Evolutionary conservation across 1,284 basidiomycete genomes (phyloP).

Genomic region (Blastosporella zonata): DNA sequence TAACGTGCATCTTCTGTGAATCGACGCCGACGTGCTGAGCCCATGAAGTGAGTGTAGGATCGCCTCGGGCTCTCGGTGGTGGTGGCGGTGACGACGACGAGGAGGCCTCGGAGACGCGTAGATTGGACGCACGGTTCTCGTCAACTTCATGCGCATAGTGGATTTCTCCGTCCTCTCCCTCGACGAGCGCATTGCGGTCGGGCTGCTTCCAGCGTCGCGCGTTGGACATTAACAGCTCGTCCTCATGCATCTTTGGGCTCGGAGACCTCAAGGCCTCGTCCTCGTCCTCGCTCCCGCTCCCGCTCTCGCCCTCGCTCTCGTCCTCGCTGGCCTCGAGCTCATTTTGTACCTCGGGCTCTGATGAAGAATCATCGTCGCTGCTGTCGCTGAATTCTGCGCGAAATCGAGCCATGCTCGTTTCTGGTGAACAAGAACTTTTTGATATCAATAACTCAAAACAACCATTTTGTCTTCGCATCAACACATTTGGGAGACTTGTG

Average conservation of each 20-base stretch:
- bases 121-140: conserved; percentile 19
- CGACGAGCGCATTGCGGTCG: conserved; percentile 40
- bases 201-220: conserved; percentile 24
- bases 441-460: conserved; percentile 16
- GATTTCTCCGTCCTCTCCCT: conserved; percentile 49
- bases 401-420: conserved; percentile 40
- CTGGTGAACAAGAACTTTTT: neutral
- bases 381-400: conserved; percentile 40
- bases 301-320: conserved; percentile 28
- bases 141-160: conserved; percentile 44
- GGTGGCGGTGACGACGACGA: conserved; percentile 30
- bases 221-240: conserved; percentile 36
- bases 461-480: neutral
- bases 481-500: neutral
- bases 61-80: conserved; percentile 27
- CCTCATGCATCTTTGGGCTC: conserved; percentile 48
- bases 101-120: conserved; percentile 27
- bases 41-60: conserved; percentile 54
- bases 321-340: conserved; percentile 25
- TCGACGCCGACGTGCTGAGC: conserved; percentile 71
- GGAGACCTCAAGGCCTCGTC: conserved; percentile 32
- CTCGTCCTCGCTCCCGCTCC: conserved; percentile 28
- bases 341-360: conserved; percentile 21
- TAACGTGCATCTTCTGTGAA: conserved; percentile 82
- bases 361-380: conserved; percentile 32